Evolutionary conservation across 176 grass and related monocot species (phyloP).

Genomic region (Rhynchospora breviuscula): DNA sequence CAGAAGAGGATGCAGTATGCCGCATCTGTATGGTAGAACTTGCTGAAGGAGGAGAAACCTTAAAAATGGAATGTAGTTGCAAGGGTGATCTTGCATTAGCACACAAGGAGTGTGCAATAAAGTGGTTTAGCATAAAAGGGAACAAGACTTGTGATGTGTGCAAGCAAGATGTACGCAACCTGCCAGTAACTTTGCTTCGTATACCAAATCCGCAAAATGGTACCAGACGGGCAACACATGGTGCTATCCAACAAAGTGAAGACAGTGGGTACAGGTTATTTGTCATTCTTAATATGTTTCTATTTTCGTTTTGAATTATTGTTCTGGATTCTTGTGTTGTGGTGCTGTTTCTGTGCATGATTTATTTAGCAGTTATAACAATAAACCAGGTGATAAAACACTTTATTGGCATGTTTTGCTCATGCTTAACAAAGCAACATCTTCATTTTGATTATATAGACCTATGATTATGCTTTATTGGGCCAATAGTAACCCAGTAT

Average conservation of each 20-base stretch:
- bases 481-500: neutral
- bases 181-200: slow-evolving; percentile 88
- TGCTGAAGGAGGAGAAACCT: slow-evolving; percentile 89
- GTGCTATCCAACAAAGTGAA: slow-evolving; percentile 48
- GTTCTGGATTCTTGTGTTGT: neutral
- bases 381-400: neutral
- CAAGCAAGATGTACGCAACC: slow-evolving; percentile 80
- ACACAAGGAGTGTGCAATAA: slow-evolving; percentile 95
- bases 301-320: neutral
- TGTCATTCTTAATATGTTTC: slow-evolving; percentile 1
- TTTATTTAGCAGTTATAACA: neutral
- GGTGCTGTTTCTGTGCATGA: neutral
- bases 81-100: slow-evolving; percentile 98
- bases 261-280: slow-evolving; percentile 61
- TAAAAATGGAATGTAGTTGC: slow-evolving; percentile 99
- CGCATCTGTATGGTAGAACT: slow-evolving; percentile 94
- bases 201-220: slow-evolving; percentile 55
- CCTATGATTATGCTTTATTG: neutral
- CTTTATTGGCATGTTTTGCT: neutral
- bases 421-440: neutral
- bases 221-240: slow-evolving; percentile 47
- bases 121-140: slow-evolving; percentile 99
- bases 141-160: slow-evolving; percentile 98
- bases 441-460: neutral
- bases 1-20: slow-evolving; percentile 96